Evolutionary conservation across 768 basidiomycete species (phyloP).

Genomic region (Leccinum truebloodii): DNA sequence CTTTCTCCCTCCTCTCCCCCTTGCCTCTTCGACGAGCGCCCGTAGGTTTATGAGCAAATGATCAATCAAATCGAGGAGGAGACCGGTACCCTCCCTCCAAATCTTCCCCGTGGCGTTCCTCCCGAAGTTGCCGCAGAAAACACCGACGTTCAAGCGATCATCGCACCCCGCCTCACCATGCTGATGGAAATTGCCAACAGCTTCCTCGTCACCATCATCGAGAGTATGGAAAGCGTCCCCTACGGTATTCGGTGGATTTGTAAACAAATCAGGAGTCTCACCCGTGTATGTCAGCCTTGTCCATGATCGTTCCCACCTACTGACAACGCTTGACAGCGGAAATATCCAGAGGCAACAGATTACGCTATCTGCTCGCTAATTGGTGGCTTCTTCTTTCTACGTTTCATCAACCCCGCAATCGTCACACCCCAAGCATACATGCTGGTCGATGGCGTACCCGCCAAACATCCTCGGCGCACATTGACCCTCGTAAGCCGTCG

Average conservation of each 20-base stretch:
- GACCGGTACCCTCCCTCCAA: slow-evolving; percentile 86
- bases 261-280: slow-evolving; percentile 97
- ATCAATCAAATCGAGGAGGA: slow-evolving; percentile 98
- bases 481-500: slow-evolving; percentile 73
- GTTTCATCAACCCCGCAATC: slow-evolving; percentile 99
- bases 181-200: slow-evolving; percentile 99
- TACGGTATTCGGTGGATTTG: slow-evolving; percentile 99
- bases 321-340: slow-evolving; percentile 58
- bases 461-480: slow-evolving; percentile 95
- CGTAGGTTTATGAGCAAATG: slow-evolving; percentile 98
- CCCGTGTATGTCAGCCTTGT: slow-evolving; percentile 60
- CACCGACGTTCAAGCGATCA: slow-evolving; percentile 95
- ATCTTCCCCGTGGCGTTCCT: slow-evolving; percentile 89
- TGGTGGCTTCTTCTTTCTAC: slow-evolving; percentile 99
- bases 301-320: slow-evolving; percentile 3
- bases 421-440: slow-evolving; percentile 99
- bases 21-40: background rate
- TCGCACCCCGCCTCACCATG: slow-evolving; percentile 96
- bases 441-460: slow-evolving; percentile 97
- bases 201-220: slow-evolving; percentile 96
- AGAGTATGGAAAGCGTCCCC: slow-evolving; percentile 97
- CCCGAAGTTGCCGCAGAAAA: slow-evolving; percentile 96
- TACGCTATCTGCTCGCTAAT: slow-evolving; percentile 98
- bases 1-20: background rate
- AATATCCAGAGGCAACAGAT: slow-evolving; percentile 98